phyloP scores from a whole-genome alignment of 192 early-diverging fungal species.

The Lunasporangiospora selenospora region DNA sequence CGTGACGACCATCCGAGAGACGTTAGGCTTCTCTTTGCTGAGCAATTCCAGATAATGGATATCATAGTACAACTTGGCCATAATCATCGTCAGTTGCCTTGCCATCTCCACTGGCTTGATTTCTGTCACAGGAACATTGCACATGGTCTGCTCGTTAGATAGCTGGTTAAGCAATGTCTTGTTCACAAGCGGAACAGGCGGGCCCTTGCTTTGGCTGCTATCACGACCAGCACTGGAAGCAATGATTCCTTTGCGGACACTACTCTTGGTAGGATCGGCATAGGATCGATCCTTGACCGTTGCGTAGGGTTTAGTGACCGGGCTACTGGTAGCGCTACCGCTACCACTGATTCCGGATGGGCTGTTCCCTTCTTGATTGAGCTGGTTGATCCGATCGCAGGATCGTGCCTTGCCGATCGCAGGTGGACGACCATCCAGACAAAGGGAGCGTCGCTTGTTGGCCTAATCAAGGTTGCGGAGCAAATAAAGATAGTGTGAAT shows the following conservation, averaged over 20 bases:
- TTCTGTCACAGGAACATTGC: conserved; percentile 64
- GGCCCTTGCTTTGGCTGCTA: conserved; percentile 3
- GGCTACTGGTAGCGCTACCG: background rate
- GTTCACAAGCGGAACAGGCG: conserved; percentile 25
- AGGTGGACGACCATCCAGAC: background rate
- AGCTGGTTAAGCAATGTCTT: conserved; percentile 31
- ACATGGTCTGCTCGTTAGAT: conserved; percentile 13
- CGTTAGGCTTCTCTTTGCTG: conserved; percentile 64
- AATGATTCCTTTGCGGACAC: conserved; percentile 47
- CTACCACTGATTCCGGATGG: background rate
- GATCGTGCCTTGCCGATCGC: conserved; percentile 17
- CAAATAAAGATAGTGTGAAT: no score
- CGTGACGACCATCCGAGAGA: conserved; percentile 67
- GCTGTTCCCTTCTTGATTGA: background rate
- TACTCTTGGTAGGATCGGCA: conserved; percentile 47
- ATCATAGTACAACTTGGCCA: conserved; percentile 65
- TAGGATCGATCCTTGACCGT: conserved; percentile 33
- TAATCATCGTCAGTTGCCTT: conserved; percentile 86
- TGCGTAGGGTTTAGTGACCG: background rate
- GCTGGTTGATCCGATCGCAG: conserved; percentile 20
- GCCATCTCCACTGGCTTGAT: conserved; percentile 82
- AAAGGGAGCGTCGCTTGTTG: conserved; percentile 15
- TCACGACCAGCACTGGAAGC: conserved; percentile 1
- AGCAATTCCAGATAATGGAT: conserved; percentile 80
- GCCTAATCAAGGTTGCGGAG: no score